A percentile compares a stretch with the other conserved stretches of the same genome.
Conservation (phyloP, 192 early-diverging fungal species). For the Backusella tarrabulga region DNA sequence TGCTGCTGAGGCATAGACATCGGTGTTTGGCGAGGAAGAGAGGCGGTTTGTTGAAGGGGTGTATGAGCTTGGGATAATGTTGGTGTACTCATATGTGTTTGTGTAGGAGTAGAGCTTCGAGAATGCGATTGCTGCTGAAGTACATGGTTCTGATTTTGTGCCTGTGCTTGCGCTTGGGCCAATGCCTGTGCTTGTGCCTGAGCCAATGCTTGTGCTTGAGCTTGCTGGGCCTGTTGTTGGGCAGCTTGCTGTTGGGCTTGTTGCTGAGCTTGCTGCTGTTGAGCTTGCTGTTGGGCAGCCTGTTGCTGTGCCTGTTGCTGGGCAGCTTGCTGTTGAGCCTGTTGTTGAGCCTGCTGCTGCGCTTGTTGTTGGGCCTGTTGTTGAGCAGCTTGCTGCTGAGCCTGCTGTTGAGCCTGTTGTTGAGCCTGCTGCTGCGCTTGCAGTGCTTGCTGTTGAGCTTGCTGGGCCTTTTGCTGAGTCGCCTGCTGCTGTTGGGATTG, state of each 20-base stretch:
- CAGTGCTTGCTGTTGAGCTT: neutral
- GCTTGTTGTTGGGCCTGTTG: slow-evolving; percentile 6
- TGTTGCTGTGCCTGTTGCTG: neutral
- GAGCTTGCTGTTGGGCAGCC: neutral
- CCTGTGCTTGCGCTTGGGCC: slow-evolving; percentile 7
- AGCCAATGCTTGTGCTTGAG: slow-evolving; percentile 4
- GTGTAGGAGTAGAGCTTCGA: slow-evolving; percentile 15
- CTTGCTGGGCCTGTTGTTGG: slow-evolving; percentile 27
- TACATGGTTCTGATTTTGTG: neutral
- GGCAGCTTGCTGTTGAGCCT: neutral
- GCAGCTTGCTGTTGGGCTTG: slow-evolving; percentile 23
- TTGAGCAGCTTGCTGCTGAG: neutral
- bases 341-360: slow-evolving; percentile 16
- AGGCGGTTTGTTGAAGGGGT: slow-evolving; percentile 6
- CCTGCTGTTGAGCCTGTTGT: neutral
- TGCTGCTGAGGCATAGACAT: neutral
- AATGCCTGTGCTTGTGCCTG: slow-evolving; percentile 11
- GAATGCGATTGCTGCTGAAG: neutral
- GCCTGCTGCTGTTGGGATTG: slow-evolving; percentile 7
- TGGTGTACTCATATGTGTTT: slow-evolving; percentile 16
- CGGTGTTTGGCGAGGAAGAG: neutral
- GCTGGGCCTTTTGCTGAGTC: neutral
- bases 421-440: neutral
- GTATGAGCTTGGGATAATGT: slow-evolving; percentile 14
- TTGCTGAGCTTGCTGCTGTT: neutral